Base-by-base conservation (phyloP, 345 rosid species). In the Rhodomyrtus tomentosa region DNA sequence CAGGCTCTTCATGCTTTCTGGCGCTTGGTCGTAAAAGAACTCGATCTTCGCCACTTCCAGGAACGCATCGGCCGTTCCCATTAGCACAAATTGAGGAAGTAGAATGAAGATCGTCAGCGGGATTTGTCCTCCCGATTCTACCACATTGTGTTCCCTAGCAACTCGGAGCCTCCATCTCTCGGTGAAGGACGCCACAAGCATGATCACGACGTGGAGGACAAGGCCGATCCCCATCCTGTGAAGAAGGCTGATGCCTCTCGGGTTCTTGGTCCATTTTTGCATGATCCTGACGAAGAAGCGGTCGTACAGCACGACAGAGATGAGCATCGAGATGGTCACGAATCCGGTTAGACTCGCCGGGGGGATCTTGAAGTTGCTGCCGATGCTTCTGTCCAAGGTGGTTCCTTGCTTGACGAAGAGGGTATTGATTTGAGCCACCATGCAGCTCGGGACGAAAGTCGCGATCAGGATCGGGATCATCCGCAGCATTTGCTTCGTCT, bases 11-110 rank as follows among this genome's bases (percentile, higher is more conserved):
- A 93, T 95, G 87, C 93, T 88, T 62, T 94, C 98, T 0, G 98
- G 98, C 18, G 98, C 98, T 83, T 96, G 98, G 83, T 96, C 99
- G 42, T 94, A 97, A 91, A 95, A 97, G 90, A 94, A 94, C 85
- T 94, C 98, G 14, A 95, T 86, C 93, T 94, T 94, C 15, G 96
- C 93, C 9, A 94, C 97, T 86, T 92, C 98, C 14, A 95, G 72
- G 83, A 93, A 96, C 1, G 96, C 90, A 87, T 95, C 98, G 11
- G 98, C 99, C 1, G 84, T 82, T 52, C 99, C 98, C 96, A 96
- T 95, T 10, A 96, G 93, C 50, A 91, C 83, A 81, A 94, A 95
- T 52, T 96, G 98, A 42, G 98, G 99, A 74, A 96, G 95, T 68
- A 96, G 59, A 68, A 92, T 62, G 86, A 96, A 95, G 55, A 96